Evolutionary conservation across 345 rosid species (phyloP).

Genomic region (Lumnitzera littorea): DNA sequence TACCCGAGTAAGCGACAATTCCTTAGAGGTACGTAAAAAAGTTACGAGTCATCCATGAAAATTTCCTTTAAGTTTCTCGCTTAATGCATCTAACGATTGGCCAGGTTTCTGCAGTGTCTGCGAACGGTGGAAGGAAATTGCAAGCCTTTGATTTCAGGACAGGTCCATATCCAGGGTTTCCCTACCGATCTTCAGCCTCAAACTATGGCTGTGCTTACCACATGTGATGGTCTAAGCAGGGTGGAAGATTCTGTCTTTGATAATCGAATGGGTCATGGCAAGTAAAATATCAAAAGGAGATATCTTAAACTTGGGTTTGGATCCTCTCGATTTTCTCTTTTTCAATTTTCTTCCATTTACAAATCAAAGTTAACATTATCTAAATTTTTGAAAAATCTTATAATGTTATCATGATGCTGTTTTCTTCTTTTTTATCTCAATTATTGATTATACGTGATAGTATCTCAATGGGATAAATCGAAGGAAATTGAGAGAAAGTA

Average conservation of each 20-base stretch:
- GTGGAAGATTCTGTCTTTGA: conserved; percentile 26
- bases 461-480: no score
- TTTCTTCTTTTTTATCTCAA: no score
- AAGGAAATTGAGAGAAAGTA: no score
- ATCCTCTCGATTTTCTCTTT: no score
- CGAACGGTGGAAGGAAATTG: conserved; percentile 8
- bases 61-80: no score
- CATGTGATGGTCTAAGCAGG: conserved; percentile 18
- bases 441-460: no score
- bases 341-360: no score
- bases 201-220: conserved; percentile 22
- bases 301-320: no score
- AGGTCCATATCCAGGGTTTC: conserved; percentile 23
- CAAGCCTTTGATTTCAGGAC: conserved; percentile 23
- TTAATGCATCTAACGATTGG: background rate
- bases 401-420: no score
- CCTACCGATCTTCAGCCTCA: conserved; percentile 35
- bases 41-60: no score
- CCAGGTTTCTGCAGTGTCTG: conserved; percentile 19
- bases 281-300: background rate
- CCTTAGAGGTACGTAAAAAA: conserved; percentile 9
- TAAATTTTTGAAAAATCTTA: no score
- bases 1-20: conserved; percentile 5
- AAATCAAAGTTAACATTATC: no score
- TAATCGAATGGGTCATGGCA: conserved; percentile 27